Percentiles rank a stretch among this genome's conserved stretches.
Evolutionary conservation across 1,139 yeast genomes (phyloP).

Genomic region (Kluyveromyces sp.): DNA sequence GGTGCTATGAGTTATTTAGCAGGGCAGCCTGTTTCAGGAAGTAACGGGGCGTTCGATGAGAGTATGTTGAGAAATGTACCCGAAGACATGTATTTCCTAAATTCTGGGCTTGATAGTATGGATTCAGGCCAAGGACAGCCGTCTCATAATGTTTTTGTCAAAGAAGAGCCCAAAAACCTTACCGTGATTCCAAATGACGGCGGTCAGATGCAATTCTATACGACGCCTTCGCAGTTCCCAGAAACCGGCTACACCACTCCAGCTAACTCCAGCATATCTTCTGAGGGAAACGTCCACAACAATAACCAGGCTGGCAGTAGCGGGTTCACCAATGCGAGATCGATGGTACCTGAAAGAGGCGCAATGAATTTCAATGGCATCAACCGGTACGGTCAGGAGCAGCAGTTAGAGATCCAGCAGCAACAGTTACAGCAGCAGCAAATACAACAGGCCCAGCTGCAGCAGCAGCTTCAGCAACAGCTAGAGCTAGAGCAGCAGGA

Average conservation of each 20-base stretch:
- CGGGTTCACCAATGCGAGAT: background rate
- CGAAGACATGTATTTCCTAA: background rate
- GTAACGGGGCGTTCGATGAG: background rate
- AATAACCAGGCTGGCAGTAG: background rate
- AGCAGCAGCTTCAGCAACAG: slow-evolving; percentile 1
- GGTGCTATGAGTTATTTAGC: background rate
- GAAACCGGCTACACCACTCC: slow-evolving; percentile 7
- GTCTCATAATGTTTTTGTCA: background rate
- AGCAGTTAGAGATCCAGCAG: background rate
- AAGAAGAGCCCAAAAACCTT: background rate
- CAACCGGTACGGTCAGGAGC: background rate
- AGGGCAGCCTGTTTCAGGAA: background rate
- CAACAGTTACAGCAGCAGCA: background rate
- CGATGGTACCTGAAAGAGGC: background rate
- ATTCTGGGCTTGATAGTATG: background rate
- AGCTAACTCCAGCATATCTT: background rate
- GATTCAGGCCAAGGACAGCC: background rate
- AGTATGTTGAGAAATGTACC: background rate
- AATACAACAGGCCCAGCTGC: background rate
- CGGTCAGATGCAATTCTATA: background rate
- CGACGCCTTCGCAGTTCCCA: slow-evolving; percentile 1
- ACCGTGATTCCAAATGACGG: too few species aligned
- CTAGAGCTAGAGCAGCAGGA: background rate
- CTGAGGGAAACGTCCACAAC: background rate
- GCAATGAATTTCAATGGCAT: background rate